Base-by-base conservation (phyloP, 2,329 filamentous ascomycete species). In the Trichoderma harzianum region DNA sequence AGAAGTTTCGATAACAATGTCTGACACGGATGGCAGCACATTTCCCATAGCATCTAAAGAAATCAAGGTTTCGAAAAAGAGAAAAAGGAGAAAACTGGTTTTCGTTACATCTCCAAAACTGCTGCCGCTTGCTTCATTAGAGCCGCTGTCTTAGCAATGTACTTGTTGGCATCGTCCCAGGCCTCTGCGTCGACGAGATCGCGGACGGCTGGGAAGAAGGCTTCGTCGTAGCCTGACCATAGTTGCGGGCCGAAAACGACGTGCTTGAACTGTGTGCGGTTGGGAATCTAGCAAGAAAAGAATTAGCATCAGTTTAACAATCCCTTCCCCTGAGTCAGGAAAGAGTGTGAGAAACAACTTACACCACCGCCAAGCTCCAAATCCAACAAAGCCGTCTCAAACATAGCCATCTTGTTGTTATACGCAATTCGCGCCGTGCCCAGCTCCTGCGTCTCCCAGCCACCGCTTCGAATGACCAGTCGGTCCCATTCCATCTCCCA, bases 211-310 rank as follows among this genome's bases (percentile, higher is more conserved):
- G 95, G 95, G 82, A 83, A 83, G 73, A 78, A 77, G 55, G 79
- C 77, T 62, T 77, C 77, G 65, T 80, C 78, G 63, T 80, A 76
- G 63, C 76, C 76, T 8, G 90, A 91, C 91, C 93, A 95, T 3
- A 89, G 84, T 77, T 93, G 89, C 0, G 96, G 96, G 2, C 93
- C 95, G 79, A 95, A 97, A 71, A 99, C 84, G 78, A 97, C 88
- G 81, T 98, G 96, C 81, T 97, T 97, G 86, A 94, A 99, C 82
- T 98, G 96, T 6, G 92, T 93, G 74, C 95, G 91, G 76, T 93
- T 93, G 51, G 93, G 93, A 5, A 97, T 88, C 92, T 94, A 8
- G 32, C 64, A 65, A 58, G 63, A 61, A 53, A 60, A 55, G 47
- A 51, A 24, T 53, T 7, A 36, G 7, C 6, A 28, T 3, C 47